phyloP scores from a whole-genome alignment of 2,329 filamentous ascomycete species.

The Hypoxylon sp. region DNA sequence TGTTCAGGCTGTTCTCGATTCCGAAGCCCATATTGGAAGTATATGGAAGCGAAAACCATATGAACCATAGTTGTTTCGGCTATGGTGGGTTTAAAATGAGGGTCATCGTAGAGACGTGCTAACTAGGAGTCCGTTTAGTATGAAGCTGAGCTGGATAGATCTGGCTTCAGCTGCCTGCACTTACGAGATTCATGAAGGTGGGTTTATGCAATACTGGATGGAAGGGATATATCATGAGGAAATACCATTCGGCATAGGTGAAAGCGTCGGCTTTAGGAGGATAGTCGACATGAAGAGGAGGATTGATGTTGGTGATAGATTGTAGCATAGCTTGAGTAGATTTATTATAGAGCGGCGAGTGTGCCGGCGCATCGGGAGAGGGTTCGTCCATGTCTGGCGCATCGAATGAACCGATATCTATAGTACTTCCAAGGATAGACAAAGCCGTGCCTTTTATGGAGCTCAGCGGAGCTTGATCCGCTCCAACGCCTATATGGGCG shows the following conservation, averaged over 20 bases:
- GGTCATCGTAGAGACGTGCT: slow-evolving; percentile 74
- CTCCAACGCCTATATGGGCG: slow-evolving; percentile 71
- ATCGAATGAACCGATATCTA: slow-evolving; percentile 79
- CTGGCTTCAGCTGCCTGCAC: slow-evolving; percentile 37
- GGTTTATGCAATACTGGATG: slow-evolving; percentile 81
- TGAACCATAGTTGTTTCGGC: slow-evolving; percentile 76
- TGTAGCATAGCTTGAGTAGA: slow-evolving; percentile 76
- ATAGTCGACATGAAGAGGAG: slow-evolving; percentile 64
- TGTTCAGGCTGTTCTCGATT: slow-evolving; percentile 67
- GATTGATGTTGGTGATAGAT: slow-evolving; percentile 68
- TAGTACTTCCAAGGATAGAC: slow-evolving; percentile 80
- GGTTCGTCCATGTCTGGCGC: slow-evolving; percentile 72
- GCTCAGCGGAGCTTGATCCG: slow-evolving; percentile 71
- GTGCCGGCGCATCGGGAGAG: slow-evolving; percentile 51
- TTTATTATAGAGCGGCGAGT: slow-evolving; percentile 69
- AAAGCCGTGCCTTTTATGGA: slow-evolving; percentile 79
- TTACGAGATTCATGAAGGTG: slow-evolving; percentile 73
- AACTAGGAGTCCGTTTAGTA: slow-evolving; percentile 54
- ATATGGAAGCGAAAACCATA: slow-evolving; percentile 81
- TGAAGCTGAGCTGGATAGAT: slow-evolving; percentile 1
- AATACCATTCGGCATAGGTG: slow-evolving; percentile 78
- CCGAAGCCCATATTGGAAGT: slow-evolving; percentile 78
- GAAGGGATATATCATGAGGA: slow-evolving; percentile 75
- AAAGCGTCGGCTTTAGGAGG: slow-evolving; percentile 72
- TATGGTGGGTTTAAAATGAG: slow-evolving; percentile 65